A percentile compares a stretch with the other conserved stretches of the same genome.
Evolutionary conservation across 2,329 filamentous ascomycete species (phyloP).

Genomic region (Leptographium lundbergii): DNA sequence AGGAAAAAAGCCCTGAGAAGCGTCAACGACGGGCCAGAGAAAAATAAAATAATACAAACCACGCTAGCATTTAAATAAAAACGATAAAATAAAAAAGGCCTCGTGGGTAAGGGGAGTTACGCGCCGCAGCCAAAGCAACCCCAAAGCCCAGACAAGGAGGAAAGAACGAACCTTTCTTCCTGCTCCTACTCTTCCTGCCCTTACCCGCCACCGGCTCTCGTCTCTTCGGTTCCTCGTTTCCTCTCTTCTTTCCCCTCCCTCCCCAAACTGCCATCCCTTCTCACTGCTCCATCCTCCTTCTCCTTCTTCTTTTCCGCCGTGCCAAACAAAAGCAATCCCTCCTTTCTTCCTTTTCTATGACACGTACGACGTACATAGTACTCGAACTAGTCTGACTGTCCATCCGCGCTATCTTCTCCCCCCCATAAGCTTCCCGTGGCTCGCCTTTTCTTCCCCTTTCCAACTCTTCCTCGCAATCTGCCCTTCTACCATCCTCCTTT

Average conservation of each 20-base stretch:
- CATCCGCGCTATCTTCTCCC: neutral
- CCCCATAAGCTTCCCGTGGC: neutral
- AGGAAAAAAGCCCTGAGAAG: slow-evolving; percentile 7
- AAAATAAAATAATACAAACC: slow-evolving; percentile 2
- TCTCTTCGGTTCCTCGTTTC: neutral
- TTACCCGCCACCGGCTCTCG: slow-evolving; percentile 7
- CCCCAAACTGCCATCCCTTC: neutral
- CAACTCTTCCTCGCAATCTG: neutral
- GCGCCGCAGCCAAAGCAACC: slow-evolving; percentile 12
- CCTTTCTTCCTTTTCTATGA: neutral
- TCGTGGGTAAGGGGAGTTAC: slow-evolving; percentile 16
- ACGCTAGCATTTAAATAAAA: slow-evolving; percentile 7
- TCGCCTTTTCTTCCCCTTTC: slow-evolving; percentile 1
- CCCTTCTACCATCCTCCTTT: slow-evolving; percentile 1
- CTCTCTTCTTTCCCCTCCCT: neutral
- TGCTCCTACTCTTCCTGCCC: slow-evolving; percentile 6
- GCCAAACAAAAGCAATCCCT: neutral
- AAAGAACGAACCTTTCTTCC: slow-evolving; percentile 8
- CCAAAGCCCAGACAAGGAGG: slow-evolving; percentile 11
- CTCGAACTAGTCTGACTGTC: neutral
- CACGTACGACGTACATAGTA: neutral
- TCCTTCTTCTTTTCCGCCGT: neutral
- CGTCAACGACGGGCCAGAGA: slow-evolving; percentile 7
- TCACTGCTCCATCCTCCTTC: neutral
- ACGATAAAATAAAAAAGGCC: slow-evolving; percentile 5